Evolutionary conservation across 306 rosid species (phyloP).

Genomic region (Alnus rubra): DNA sequence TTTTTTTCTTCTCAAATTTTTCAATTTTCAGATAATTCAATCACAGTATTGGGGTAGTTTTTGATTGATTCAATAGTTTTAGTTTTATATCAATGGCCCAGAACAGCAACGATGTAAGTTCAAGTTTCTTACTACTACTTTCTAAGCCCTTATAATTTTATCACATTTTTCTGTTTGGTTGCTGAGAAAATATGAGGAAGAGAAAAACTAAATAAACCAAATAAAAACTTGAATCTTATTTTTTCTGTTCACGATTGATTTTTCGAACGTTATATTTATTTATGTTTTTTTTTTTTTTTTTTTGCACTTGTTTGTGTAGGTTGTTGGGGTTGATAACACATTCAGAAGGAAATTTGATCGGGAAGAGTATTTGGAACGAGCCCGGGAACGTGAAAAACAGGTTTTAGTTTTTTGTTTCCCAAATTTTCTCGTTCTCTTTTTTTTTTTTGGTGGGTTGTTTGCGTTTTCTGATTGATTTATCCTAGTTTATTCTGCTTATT

Average conservation of each 20-base stretch:
- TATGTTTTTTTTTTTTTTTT: not conserved
- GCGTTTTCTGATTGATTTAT: not conserved
- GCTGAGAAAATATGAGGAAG: not conserved
- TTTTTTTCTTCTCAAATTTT: constrained; percentile 2
- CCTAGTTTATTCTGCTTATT: constrained; percentile 9
- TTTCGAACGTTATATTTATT: not conserved
- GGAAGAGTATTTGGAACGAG: constrained; percentile 89
- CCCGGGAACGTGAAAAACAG: constrained; percentile 93
- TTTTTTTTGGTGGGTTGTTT: not conserved
- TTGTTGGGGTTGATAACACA: constrained; percentile 85
- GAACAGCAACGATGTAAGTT: constrained; percentile 64
- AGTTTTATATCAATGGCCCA: constrained; percentile 49
- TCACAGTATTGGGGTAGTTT: not conserved
- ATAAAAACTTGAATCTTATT: not conserved
- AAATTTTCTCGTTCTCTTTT: not conserved
- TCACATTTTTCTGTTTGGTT: not conserved
- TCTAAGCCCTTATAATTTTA: not conserved
- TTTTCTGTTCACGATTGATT: not conserved
- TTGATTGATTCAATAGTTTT: constrained; percentile 3
- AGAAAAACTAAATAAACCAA: not conserved
- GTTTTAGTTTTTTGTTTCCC: constrained; percentile 24
- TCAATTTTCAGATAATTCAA: constrained; percentile 12
- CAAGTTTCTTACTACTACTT: not conserved
- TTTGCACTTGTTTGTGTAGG: constrained; percentile 35
- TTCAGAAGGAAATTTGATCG: constrained; percentile 92